Evolutionary conservation across 2,329 filamentous ascomycete species (phyloP).

Genomic region (Colletotrichum filicis): DNA sequence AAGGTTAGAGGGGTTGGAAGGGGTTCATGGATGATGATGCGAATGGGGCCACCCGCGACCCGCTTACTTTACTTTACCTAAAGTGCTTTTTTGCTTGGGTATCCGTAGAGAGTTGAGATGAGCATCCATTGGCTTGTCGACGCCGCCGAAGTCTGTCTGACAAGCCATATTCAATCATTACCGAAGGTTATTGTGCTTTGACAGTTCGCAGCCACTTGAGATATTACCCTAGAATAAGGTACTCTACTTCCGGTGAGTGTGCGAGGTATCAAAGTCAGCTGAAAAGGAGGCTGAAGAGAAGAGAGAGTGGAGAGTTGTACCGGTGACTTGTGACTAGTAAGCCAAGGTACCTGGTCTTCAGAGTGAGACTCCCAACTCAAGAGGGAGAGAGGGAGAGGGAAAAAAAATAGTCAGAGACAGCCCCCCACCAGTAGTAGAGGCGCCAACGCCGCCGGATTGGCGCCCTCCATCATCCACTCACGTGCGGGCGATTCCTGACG

Average conservation of each 20-base stretch:
- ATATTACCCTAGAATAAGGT: not conserved
- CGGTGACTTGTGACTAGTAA: not conserved
- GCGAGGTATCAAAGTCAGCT: not conserved
- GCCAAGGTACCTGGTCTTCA: not conserved
- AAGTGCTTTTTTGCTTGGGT: not conserved
- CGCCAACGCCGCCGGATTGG: slow-evolving; percentile 17
- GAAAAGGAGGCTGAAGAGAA: not conserved
- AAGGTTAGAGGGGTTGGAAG: not conserved
- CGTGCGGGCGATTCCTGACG: slow-evolving; percentile 12
- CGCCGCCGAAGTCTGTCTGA: not conserved
- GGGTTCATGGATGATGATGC: slow-evolving; percentile 8
- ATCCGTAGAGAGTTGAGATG: not conserved
- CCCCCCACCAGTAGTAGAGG: slow-evolving; percentile 2
- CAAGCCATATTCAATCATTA: not conserved
- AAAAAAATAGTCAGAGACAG: not conserved
- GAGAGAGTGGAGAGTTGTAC: not conserved
- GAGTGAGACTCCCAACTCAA: not conserved
- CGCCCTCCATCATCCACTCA: slow-evolving; percentile 20
- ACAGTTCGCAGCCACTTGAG: not conserved
- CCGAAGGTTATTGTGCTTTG: not conserved
- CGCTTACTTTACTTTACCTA: not conserved
- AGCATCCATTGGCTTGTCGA: not conserved
- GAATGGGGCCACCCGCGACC: slow-evolving; percentile 8
- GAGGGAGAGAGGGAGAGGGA: not conserved
- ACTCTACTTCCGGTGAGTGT: not conserved